Conservation (phyloP, 192 early-diverging fungal species). For the Coemansia sp. region DNA sequence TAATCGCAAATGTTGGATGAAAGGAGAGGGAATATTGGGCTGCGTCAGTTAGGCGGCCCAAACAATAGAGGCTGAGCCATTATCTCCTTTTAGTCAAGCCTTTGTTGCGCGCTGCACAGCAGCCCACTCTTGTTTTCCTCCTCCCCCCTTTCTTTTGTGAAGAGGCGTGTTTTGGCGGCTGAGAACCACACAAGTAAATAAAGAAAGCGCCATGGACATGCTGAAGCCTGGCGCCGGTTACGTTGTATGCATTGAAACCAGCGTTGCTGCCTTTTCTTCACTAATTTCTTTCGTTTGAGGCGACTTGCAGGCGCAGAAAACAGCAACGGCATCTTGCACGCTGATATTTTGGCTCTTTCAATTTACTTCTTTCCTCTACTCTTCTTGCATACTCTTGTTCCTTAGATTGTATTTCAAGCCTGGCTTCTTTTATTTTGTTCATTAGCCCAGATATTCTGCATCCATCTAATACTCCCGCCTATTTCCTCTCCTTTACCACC, state of each 20-base stretch:
- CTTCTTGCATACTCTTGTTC: constrained; percentile 9
- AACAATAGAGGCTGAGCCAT: constrained; percentile 14
- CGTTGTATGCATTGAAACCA: not conserved
- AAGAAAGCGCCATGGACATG: not conserved
- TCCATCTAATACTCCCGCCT: constrained; percentile 9
- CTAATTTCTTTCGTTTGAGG: constrained; percentile 10
- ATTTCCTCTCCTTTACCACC: not conserved
- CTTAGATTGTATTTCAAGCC: constrained; percentile 11
- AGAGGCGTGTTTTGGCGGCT: constrained; percentile 12
- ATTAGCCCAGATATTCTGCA: constrained; percentile 11
- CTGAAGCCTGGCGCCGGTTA: not conserved
- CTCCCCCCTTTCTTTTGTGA: not conserved
- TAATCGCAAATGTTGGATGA: not conserved
- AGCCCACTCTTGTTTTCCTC: constrained; percentile 1
- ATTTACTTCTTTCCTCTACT: constrained; percentile 11
- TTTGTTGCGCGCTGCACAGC: constrained; percentile 4
- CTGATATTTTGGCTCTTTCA: constrained; percentile 10
- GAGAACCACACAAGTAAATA: constrained; percentile 7
- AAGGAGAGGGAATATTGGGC: constrained; percentile 5
- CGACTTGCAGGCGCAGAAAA: constrained; percentile 5
- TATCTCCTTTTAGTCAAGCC: constrained; percentile 6
- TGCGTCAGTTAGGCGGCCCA: not conserved
- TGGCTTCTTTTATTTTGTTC: constrained; percentile 1
- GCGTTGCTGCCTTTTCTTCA: constrained; percentile 3
- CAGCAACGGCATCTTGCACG: constrained; percentile 4